A percentile compares a stretch with the other conserved stretches of the same genome.
These are phyloP conservation scores for Mikania micrantha DNA, from an alignment of 129 eudicot genomes.

Conservation along the genomic window DNA sequence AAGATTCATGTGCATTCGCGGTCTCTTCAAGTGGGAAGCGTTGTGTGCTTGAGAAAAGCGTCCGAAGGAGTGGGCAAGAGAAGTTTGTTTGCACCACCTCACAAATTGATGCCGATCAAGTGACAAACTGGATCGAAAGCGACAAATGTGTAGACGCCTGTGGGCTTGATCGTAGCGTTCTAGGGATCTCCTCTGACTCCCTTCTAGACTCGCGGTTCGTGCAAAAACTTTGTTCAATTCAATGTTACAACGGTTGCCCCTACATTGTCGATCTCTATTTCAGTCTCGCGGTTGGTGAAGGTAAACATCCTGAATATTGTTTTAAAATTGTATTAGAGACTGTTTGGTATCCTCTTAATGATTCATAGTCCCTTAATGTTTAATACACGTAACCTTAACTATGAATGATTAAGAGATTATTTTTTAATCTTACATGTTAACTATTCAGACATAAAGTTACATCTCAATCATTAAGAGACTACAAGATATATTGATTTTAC, in stretches of 20 bases:
- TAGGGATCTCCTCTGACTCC: constrained; percentile 82
- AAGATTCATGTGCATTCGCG: constrained; percentile 74
- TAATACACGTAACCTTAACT: too few relatives aligned
- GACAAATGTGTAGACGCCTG: constrained; percentile 62
- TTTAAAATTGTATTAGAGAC: too few relatives aligned
- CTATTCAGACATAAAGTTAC: too few relatives aligned
- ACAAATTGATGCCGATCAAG: constrained; percentile 54
- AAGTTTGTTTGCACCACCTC: constrained; percentile 60
- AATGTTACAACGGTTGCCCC: constrained; percentile 74
- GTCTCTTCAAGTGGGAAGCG: constrained; percentile 74
- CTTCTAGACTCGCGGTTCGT: constrained; percentile 54
- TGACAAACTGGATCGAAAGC: constrained; percentile 59
- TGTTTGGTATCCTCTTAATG: too few relatives aligned
- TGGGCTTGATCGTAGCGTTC: constrained; percentile 50
- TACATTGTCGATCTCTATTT: constrained; percentile 88
- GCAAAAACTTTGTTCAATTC: constrained; percentile 67
- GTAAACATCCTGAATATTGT: constrained; percentile 12
- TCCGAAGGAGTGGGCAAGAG: constrained; percentile 47
- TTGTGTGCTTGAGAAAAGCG: constrained; percentile 74
- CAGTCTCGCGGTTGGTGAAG: constrained; percentile 89
- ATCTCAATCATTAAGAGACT: too few relatives aligned
- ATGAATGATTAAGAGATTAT: too few relatives aligned
- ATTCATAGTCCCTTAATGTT: too few relatives aligned
- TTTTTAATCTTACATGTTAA: too few relatives aligned
- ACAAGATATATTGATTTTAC: too few relatives aligned